Evolutionary conservation across 2,329 filamentous ascomycete species (phyloP).

Genomic region (Aureobasidium sp.): DNA sequence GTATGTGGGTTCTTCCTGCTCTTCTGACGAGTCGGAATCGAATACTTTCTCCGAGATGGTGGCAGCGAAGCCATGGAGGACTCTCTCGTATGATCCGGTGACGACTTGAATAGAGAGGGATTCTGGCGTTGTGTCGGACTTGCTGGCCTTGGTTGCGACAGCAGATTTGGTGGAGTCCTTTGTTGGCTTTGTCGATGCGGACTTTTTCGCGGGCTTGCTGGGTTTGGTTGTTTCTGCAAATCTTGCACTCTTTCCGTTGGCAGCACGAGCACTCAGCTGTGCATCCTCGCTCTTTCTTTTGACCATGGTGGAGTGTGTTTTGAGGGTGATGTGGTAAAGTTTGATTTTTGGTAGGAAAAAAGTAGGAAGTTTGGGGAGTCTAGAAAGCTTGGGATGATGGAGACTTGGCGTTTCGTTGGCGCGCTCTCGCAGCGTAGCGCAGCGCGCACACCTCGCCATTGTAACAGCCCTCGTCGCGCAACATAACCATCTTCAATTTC

Average conservation of each 20-base stretch:
- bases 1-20: slow-evolving; percentile 51
- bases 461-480: slow-evolving; percentile 3
- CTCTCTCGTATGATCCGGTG: slow-evolving; percentile 86
- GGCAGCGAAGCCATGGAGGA: slow-evolving; percentile 85
- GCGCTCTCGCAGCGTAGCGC: neutral
- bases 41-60: slow-evolving; percentile 45
- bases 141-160: neutral
- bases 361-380: neutral
- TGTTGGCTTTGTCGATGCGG: neutral
- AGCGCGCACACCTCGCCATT: neutral
- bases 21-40: slow-evolving; percentile 19
- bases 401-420: neutral
- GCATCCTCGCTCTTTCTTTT: slow-evolving; percentile 21
- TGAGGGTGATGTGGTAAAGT: neutral
- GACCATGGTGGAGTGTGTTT: slow-evolving; percentile 17
- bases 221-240: slow-evolving; percentile 3
- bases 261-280: neutral
- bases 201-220: slow-evolving; percentile 4
- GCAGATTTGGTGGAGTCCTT: neutral
- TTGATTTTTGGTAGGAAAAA: neutral
- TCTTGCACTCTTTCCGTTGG: slow-evolving; percentile 6
- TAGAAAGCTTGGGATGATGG: neutral
- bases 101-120: slow-evolving; percentile 66
- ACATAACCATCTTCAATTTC: slow-evolving; percentile 5
- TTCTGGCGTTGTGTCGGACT: neutral